Conservation (phyloP, 75 land plant genomes). For the Chamaecyparis obtusa region DNA sequence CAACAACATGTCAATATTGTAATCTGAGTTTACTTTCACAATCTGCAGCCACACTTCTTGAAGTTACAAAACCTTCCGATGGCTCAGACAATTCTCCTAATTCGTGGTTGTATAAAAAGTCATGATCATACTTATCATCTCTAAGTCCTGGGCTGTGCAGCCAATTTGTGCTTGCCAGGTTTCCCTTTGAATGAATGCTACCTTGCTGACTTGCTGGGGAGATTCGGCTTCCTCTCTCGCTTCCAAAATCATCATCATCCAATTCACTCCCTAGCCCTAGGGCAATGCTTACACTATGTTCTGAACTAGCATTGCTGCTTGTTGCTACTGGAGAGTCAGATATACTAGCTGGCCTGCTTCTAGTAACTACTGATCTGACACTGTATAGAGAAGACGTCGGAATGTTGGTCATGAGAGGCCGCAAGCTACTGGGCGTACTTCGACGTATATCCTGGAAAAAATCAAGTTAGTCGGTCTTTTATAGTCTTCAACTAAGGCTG, state of each 20-base stretch:
- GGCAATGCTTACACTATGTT: constrained; percentile 41
- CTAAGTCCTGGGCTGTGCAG: constrained; percentile 4
- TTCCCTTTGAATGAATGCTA: constrained; percentile 13
- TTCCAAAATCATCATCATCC: constrained; percentile 45
- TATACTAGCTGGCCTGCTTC: constrained; percentile 35
- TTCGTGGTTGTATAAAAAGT: constrained; percentile 10
- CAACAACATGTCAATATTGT: not conserved
- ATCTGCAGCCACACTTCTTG: not conserved
- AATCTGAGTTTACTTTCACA: constrained; percentile 12
- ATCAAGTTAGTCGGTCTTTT: not conserved
- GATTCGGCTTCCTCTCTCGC: constrained; percentile 36
- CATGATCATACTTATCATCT: constrained; percentile 14
- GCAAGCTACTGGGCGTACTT: constrained; percentile 38
- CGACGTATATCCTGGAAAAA: constrained; percentile 18
- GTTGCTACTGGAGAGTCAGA: constrained; percentile 71
- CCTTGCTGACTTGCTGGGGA: constrained; percentile 24
- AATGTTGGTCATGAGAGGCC: constrained; percentile 47
- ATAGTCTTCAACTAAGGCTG: not conserved
- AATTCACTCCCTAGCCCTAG: constrained; percentile 35
- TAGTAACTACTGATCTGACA: constrained; percentile 42
- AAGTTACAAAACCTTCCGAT: constrained; percentile 6
- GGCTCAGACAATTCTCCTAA: constrained; percentile 7
- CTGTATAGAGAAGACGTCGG: constrained; percentile 63
- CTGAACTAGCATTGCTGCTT: constrained; percentile 77
- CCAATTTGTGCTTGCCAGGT: constrained; percentile 8